Conservation (phyloP, 1,284 basidiomycete species). For the Salmacisia buchloeana region DNA sequence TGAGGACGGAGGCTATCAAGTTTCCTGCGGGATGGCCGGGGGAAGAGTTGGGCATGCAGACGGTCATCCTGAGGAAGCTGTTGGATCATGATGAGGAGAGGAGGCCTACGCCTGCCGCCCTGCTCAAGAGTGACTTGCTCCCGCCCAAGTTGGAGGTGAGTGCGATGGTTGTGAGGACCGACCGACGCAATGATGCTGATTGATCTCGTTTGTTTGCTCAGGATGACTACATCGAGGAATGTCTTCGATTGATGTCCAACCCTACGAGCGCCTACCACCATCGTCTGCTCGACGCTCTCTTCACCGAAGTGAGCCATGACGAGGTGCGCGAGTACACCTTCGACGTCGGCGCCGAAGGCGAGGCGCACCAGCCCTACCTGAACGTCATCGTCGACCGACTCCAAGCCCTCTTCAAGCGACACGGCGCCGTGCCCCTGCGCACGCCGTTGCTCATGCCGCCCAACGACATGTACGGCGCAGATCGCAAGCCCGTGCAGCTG, state of each 20-base stretch:
- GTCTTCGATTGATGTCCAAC: constrained; percentile 69
- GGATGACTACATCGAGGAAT: constrained; percentile 77
- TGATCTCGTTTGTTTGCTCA: neutral
- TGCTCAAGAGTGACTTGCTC: constrained; percentile 72
- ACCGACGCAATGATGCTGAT: neutral
- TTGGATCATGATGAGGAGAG: constrained; percentile 76
- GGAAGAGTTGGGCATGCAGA: constrained; percentile 57
- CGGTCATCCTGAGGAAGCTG: constrained; percentile 69
- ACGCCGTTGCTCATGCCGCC: constrained; percentile 75
- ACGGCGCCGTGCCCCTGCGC: constrained; percentile 81
- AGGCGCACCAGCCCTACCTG: constrained; percentile 65
- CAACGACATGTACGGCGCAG: constrained; percentile 64
- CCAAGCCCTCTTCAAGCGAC: constrained; percentile 71
- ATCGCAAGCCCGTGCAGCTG: constrained; percentile 73
- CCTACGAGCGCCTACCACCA: constrained; percentile 34
- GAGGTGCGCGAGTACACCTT: constrained; percentile 71
- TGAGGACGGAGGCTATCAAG: constrained; percentile 66
- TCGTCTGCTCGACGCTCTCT: constrained; percentile 34
- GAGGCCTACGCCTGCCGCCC: constrained; percentile 75
- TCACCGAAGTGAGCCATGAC: constrained; percentile 56
- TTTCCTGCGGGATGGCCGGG: constrained; percentile 70
- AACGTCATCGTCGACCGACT: constrained; percentile 72
- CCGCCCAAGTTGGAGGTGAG: constrained; percentile 62
- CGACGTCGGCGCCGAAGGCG: constrained; percentile 67
- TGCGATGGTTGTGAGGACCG: neutral